Base-by-base conservation (phyloP, 495 filamentous ascomycete species). In the Staphylotrichum tortipilum region DNA sequence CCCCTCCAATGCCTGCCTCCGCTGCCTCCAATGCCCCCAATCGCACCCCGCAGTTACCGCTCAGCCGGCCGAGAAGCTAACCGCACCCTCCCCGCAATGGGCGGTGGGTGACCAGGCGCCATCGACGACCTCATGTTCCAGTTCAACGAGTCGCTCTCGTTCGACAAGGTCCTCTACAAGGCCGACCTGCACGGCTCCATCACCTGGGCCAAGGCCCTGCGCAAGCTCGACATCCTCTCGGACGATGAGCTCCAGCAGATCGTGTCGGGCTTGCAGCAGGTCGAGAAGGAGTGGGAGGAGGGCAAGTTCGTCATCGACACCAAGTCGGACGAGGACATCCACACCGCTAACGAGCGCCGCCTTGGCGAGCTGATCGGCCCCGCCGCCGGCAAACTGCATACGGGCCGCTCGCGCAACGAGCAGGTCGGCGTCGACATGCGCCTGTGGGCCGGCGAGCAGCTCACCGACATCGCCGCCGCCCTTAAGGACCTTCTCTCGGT, bases 351-450 rank as follows among this genome's bases (percentile, higher is more conserved):
- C 60, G 91, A 95, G 76, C 83, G 90, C 45, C 79, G 90, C 34
- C 73, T 97, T 18, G 85, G 85, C 33, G 92, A 97, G 72, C 76
- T 95, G 53, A 87, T 96, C 36, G 90, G 90, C 57, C 76, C 85
- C 3, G 83, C 89, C 28, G 89, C 83, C 2, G 90, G 91, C 5
- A 96, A 95, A 71, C 78, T 96, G 51, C 91, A 96, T 74, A 96
- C 90, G 3, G 90, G 90, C 29, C 81, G 92, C 19, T 88, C 82
- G 59, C 74, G 92, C 38, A 97, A 97, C 61, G 92, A 97, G 71
- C 92, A 97, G 70, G 78, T 97, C 50, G 88, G 84, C 22, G 91
- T 85, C 19, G 91, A 96, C 59, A 91, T 95, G 86, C 82, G 90
- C 37, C 70, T 95, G 61, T 97, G 91, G 91, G 70, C 95, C 49